Evolutionary conservation across 202 grass and related monocot species (phyloP).

Genomic region (Zoysia matrella): DNA sequence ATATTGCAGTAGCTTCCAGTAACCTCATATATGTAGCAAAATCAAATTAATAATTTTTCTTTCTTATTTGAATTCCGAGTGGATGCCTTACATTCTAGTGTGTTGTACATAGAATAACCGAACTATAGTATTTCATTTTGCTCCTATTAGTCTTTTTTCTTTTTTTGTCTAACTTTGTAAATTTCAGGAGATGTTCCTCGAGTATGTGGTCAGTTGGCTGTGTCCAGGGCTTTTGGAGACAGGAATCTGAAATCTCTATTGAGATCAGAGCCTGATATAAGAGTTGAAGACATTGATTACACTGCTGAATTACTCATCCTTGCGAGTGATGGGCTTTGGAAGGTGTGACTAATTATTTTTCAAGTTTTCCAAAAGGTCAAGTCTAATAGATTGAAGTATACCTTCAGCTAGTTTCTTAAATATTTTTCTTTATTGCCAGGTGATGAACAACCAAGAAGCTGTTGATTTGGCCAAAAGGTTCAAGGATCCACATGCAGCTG

Average conservation of each 20-base stretch:
- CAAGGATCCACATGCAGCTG: slow-evolving; percentile 74
- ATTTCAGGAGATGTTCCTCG: slow-evolving; percentile 95
- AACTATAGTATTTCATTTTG: slow-evolving; percentile 2
- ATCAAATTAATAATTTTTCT: neutral
- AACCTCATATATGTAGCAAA: neutral
- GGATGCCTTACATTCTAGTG: neutral
- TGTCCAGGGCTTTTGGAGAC: slow-evolving; percentile 94
- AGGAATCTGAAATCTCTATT: slow-evolving; percentile 88
- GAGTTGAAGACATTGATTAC: slow-evolving; percentile 61
- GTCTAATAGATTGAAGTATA: slow-evolving; percentile 16
- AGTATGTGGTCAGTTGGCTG: slow-evolving; percentile 92
- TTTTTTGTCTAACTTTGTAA: slow-evolving; percentile 33
- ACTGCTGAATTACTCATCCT: slow-evolving; percentile 82
- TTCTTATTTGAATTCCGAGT: slow-evolving; percentile 10
- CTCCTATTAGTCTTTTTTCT: neutral
- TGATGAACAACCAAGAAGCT: slow-evolving; percentile 72
- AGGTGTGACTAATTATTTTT: slow-evolving; percentile 61
- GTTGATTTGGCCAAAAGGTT: slow-evolving; percentile 75
- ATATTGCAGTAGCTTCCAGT: slow-evolving; percentile 3
- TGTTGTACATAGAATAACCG: neutral
- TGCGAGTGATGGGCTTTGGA: slow-evolving; percentile 93
- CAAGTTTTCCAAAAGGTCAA: slow-evolving; percentile 12
- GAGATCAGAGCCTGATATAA: slow-evolving; percentile 85
- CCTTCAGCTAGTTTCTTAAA: slow-evolving; percentile 35
- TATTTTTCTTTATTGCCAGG: slow-evolving; percentile 49